Conservation (phyloP, 352 stramenopile species). For the Globisporangium abappressorium region DNA sequence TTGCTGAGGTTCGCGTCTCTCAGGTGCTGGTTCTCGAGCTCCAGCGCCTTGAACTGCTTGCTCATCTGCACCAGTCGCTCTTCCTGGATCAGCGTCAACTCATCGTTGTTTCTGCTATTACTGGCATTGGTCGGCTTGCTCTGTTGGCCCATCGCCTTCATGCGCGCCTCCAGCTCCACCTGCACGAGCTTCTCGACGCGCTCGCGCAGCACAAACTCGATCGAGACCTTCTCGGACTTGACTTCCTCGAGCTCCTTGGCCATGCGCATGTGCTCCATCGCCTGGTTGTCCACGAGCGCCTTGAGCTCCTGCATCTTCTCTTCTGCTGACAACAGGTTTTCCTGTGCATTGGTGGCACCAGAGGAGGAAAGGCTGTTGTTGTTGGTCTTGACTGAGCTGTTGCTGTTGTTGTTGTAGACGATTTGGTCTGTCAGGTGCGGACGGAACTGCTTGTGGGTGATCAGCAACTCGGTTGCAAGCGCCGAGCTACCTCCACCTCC, state of each 20-base stretch:
- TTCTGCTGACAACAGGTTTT: constrained; percentile 60
- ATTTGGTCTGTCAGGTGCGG: constrained; percentile 41
- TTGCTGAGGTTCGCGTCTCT: not conserved
- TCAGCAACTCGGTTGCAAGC: constrained; percentile 39
- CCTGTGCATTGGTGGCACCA: not conserved
- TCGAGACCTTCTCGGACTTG: constrained; percentile 84
- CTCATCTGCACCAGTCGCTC: constrained; percentile 28
- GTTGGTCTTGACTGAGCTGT: constrained; percentile 8
- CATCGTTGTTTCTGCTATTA: constrained; percentile 27
- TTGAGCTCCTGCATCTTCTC: constrained; percentile 87
- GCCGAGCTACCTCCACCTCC: not conserved
- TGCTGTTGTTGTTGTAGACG: constrained; percentile 40
- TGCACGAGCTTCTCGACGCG: constrained; percentile 84
- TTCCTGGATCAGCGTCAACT: not conserved
- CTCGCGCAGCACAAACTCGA: constrained; percentile 84
- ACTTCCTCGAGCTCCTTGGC: constrained; percentile 85
- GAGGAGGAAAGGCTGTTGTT: not conserved
- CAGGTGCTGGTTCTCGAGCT: constrained; percentile 45
- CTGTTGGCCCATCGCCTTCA: constrained; percentile 34
- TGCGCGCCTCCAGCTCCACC: constrained; percentile 66
- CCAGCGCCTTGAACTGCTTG: constrained; percentile 40
- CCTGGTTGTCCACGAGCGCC: constrained; percentile 55
- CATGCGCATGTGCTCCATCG: constrained; percentile 49
- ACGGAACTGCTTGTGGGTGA: constrained; percentile 68
- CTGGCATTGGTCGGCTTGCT: constrained; percentile 16